Conservation (phyloP, 2,329 filamentous ascomycete genomes). For the Stagonosporopsis rhizophila region DNA sequence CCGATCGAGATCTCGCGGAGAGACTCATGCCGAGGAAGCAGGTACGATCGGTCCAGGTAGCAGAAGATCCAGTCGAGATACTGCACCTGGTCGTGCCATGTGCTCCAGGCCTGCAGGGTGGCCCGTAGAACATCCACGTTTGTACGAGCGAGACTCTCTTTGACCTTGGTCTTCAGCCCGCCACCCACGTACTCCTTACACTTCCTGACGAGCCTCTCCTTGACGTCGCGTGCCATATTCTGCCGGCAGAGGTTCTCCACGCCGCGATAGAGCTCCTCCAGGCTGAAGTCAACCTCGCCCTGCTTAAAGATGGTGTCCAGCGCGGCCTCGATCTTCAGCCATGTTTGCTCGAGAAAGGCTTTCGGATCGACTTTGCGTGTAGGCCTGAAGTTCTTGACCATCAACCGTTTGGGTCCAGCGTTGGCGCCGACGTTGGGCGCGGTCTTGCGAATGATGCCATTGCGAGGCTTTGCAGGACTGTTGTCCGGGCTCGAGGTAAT, state of each 20-base stretch:
- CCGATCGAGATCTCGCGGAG: slow-evolving; percentile 82
- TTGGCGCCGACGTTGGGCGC: slow-evolving; percentile 72
- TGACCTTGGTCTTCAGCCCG: slow-evolving; percentile 65
- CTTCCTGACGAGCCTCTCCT: slow-evolving; percentile 68
- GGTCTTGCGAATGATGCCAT: slow-evolving; percentile 45
- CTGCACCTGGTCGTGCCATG: slow-evolving; percentile 79
- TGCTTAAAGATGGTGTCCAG: slow-evolving; percentile 75
- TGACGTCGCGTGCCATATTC: slow-evolving; percentile 73
- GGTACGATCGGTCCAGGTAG: slow-evolving; percentile 89
- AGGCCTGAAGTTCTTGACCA: slow-evolving; percentile 89
- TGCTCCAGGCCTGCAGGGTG: slow-evolving; percentile 71
- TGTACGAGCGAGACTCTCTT: slow-evolving; percentile 62
- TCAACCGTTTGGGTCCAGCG: slow-evolving; percentile 77
- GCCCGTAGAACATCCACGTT: slow-evolving; percentile 70
- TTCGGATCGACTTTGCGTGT: slow-evolving; percentile 70
- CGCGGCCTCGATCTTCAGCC: slow-evolving; percentile 75
- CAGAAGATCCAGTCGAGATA: slow-evolving; percentile 89
- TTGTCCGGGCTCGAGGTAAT: slow-evolving; percentile 50
- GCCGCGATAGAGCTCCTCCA: slow-evolving; percentile 87
- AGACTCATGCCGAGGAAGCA: slow-evolving; percentile 76
- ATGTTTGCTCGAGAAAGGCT: slow-evolving; percentile 78
- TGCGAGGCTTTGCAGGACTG: slow-evolving; percentile 51
- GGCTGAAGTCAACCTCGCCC: slow-evolving; percentile 66
- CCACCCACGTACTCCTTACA: slow-evolving; percentile 69
- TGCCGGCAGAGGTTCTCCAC: slow-evolving; percentile 91